These are phyloP conservation scores for Barnettozyma sucrosica DNA, from an alignment of 805 yeast species.

Conservation along the genomic window DNA sequence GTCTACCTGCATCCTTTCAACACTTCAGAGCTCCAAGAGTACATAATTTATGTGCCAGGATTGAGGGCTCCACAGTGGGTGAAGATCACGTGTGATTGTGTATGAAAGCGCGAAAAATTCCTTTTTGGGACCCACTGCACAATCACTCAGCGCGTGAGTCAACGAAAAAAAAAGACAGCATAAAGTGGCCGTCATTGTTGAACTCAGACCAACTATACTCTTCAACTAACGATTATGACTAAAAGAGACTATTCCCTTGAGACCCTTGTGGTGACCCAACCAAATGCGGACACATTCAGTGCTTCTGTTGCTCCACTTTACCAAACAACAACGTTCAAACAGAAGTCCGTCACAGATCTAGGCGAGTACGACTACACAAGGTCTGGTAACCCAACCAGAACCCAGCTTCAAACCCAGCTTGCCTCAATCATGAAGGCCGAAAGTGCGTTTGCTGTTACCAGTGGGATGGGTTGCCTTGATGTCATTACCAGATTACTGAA, in stretches of 20 bases:
- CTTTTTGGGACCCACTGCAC: background rate
- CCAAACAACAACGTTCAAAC: conserved; percentile 93
- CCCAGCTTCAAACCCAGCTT: conserved; percentile 70
- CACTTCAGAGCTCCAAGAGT: background rate
- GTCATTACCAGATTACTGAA: conserved; percentile 66
- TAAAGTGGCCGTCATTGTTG: background rate
- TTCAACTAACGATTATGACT: background rate
- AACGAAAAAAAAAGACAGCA: background rate
- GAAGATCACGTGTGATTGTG: conserved; percentile 6
- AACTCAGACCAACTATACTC: background rate
- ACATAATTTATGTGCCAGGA: background rate
- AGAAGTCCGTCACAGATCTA: conserved; percentile 62
- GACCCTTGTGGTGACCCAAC: conserved; percentile 14
- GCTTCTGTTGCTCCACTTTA: conserved; percentile 86
- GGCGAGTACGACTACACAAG: conserved; percentile 85
- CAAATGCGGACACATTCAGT: conserved; percentile 59
- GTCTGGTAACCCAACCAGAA: conserved; percentile 91
- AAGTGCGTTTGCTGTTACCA: conserved; percentile 72
- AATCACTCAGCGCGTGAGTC: conserved; percentile 1
- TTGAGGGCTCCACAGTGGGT: background rate
- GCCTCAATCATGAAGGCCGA: conserved; percentile 75
- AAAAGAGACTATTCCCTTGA: conserved; percentile 12
- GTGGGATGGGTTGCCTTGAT: conserved; percentile 93
- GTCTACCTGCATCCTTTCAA: background rate
- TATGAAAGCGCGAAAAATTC: background rate